Evolutionary conservation across 495 filamentous ascomycete genomes (phyloP), one percentile per base, ranked within the genome.

Genomic region (Platismatia glauca): DNA sequence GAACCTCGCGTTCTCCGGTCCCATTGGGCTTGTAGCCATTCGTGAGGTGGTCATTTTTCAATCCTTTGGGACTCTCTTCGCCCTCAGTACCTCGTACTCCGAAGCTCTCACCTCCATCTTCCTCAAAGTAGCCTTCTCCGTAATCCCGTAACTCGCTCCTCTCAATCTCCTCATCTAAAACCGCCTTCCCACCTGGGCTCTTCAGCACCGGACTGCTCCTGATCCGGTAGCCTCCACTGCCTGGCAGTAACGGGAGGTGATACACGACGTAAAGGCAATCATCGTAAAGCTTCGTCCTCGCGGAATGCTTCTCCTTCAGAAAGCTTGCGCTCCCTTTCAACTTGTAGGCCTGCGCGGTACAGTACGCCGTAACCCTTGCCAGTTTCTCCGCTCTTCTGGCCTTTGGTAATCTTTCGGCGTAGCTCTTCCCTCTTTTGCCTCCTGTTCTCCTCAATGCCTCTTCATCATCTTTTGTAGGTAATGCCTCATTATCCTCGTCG

Each of bases 241-340:
- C 95, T 9, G 88, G 86, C 57, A 97, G 76, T 56, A 99, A 72
- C 12, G 94, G 94, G 33, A 96, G 76, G 75, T 97, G 92, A 73
- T 97, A 99, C 37, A 93, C 94, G 7, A 85, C 88, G 69, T 99
- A 99, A 24, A 99, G 79, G 70, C 95, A 97, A 71, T 99, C 95
- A 73, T 97, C 95, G 73, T 99, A 99, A n/a, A 97, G 80, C 73
- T 99, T 99, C 46, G 92, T 95, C 75, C 89, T 84, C 0, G 91
- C 95, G n/a, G 87, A 86, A 80, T 99, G 94, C 70, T 84, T 84
- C 53, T 87, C 89, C 71, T 87, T 89, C 41, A 96, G 80, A 76
- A 99, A 99, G 53, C 88, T 82, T 24, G 90, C 90, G 46, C 90
- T 88, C 33, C 86, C 82, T 68, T 87, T 86, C 78, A 95, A 86